These are phyloP conservation scores for Anthracocystis panici-leucophaei DNA, from an alignment of 1,284 basidiomycete species.

Conservation along the genomic window DNA sequence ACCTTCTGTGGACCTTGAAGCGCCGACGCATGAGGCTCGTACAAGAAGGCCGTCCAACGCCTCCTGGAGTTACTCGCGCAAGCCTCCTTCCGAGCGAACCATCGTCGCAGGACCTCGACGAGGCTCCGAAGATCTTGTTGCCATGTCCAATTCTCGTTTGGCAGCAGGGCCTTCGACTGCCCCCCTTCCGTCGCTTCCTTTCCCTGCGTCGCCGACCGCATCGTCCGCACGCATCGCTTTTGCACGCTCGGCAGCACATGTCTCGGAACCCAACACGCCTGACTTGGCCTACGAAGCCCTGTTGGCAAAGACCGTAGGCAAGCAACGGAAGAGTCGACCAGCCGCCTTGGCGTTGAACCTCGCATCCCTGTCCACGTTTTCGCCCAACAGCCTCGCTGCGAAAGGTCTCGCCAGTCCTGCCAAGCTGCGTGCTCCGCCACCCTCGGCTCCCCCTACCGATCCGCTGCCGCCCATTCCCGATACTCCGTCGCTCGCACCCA, in stretches of 20 bases:
- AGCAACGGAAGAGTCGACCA: constrained; percentile 38
- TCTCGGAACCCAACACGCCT: constrained; percentile 33
- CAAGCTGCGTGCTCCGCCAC: constrained; percentile 37
- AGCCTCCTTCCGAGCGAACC: constrained; percentile 2
- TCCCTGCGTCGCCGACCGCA: constrained; percentile 17
- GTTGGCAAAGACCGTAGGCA: constrained; percentile 34
- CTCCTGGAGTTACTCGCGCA: constrained; percentile 17
- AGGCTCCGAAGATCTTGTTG: constrained; percentile 10
- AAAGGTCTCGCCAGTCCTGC: constrained; percentile 41
- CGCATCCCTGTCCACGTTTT: constrained; percentile 19
- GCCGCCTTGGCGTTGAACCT: constrained; percentile 37
- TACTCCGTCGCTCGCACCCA: constrained; percentile 34
- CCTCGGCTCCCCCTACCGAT: constrained; percentile 47
- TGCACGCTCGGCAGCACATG: constrained; percentile 7
- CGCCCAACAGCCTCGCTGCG: constrained; percentile 9
- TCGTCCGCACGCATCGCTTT: constrained; percentile 12
- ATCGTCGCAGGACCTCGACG: constrained; percentile 13
- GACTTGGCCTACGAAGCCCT: constrained; percentile 31
- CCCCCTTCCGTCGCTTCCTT: constrained; percentile 30
- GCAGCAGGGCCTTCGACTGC: constrained; percentile 19
- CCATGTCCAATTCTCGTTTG: neutral
- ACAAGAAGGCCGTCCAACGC: constrained; percentile 14
- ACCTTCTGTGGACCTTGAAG: constrained; percentile 24
- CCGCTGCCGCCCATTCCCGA: constrained; percentile 57
- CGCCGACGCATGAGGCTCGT: neutral